These are phyloP conservation scores for Aspergillus spinulosporus DNA, from an alignment of 2,329 filamentous ascomycete species.

Conservation along the genomic window DNA sequence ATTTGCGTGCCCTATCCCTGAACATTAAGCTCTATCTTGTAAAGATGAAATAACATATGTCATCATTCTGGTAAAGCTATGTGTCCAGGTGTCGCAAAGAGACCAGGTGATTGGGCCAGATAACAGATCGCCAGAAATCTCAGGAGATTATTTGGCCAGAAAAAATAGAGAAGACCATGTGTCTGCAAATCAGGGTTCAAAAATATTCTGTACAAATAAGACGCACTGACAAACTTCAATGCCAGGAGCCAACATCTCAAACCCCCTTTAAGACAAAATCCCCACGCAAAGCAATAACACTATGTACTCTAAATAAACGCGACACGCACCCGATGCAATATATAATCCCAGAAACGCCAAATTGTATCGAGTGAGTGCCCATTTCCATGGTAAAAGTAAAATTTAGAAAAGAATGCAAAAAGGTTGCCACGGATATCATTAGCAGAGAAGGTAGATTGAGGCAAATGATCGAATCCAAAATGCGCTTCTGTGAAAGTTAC, in stretches of 20 bases:
- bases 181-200: constrained; percentile 5
- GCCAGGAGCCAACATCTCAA: constrained; percentile 9
- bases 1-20: no score
- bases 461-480: constrained; percentile 7
- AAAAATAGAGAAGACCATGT: constrained; percentile 2
- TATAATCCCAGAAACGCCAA: constrained; percentile 9
- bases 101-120: neutral
- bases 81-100: neutral
- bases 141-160: constrained; percentile 1
- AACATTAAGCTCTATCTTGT: no score
- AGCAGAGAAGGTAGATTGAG: constrained; percentile 6
- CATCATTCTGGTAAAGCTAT: constrained; percentile 1
- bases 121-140: neutral
- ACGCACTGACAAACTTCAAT: constrained; percentile 2
- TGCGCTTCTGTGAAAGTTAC: neutral
- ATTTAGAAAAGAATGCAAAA: neutral
- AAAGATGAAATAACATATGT: neutral
- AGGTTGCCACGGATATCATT: constrained; percentile 16
- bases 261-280: constrained; percentile 7
- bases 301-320: constrained; percentile 10
- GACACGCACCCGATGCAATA: constrained; percentile 9
- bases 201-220: constrained; percentile 6
- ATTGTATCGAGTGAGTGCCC: constrained; percentile 9
- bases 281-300: constrained; percentile 3
- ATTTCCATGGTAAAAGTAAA: constrained; percentile 1